These are phyloP conservation scores for Phaffomyces antillensis DNA, from an alignment of 805 yeast species.

Conservation along the genomic window DNA sequence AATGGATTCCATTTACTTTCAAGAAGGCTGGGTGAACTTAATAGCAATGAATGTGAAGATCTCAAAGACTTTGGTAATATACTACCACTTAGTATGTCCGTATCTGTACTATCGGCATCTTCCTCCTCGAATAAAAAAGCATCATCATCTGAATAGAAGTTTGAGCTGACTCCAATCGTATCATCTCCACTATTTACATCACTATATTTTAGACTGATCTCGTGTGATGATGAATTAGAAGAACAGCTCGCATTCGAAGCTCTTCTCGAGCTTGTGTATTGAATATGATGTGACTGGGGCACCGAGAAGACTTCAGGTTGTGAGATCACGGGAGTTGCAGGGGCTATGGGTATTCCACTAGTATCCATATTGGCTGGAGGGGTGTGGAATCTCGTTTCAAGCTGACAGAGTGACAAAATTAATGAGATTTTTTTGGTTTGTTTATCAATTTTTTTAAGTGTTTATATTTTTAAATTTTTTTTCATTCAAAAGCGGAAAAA, in stretches of 20 bases:
- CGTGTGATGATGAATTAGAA: conserved; percentile 7
- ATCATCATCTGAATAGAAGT: conserved; percentile 2
- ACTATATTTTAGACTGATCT: background rate
- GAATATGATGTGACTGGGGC: background rate
- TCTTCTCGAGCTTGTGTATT: conserved; percentile 1
- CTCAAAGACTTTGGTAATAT: conserved; percentile 5
- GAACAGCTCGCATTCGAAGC: conserved; percentile 7
- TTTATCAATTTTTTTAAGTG: too few relatives aligned
- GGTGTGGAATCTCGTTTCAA: too few relatives aligned
- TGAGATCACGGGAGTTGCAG: conserved; percentile 1
- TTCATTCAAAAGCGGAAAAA: too few relatives aligned
- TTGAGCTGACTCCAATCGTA: background rate
- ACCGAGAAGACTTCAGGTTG: background rate
- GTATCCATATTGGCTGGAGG: background rate
- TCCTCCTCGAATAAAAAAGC: conserved; percentile 1
- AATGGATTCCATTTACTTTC: background rate
- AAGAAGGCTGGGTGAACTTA: conserved; percentile 11
- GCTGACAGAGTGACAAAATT: too few relatives aligned
- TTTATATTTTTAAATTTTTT: too few relatives aligned
- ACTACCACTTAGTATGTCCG: conserved; percentile 6
- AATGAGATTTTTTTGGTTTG: too few relatives aligned
- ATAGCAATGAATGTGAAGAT: conserved; percentile 1
- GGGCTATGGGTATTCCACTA: background rate
- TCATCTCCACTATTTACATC: conserved; percentile 2
- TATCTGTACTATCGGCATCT: conserved; percentile 16